Evolutionary conservation across 2,329 filamentous ascomycete genomes (phyloP), one percentile per base, ranked within the genome.

Genomic region (Aspergillus sp.): DNA sequence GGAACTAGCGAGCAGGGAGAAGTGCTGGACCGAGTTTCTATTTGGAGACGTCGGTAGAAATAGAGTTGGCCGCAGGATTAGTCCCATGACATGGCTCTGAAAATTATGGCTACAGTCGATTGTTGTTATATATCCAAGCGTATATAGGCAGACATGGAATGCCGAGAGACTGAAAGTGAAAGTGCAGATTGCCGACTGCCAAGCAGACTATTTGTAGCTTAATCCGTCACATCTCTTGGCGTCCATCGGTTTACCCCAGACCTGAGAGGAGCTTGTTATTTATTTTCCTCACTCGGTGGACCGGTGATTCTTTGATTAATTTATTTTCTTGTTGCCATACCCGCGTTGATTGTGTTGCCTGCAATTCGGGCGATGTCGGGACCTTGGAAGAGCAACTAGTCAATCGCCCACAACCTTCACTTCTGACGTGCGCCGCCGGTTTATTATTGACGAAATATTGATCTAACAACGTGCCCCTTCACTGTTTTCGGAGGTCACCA

Each of bases 1-100:
- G 84, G 84, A 9, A 78, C 82, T 56, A 73, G 74, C 45, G 67
- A 72, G 24, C 67, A 73, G 3, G 76, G 75, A 5, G 73, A 73
- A 46, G 67, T 79, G 19, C 64, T 72, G 53, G 77, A 79, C 61
- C 73, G 75, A 59, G 70, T 79, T 45, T 74, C 76, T 5, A 71
- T 79, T 56, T 79, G 77, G 77, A 70, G 74, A 54, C 70, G 72
- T 58, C 70, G 72, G 37, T 60, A 60, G 58, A 2, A n/a, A 37
- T 37, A 37, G 27, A 11, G 27, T 11, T 11, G 9, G 9, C 27
- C 11, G 27, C 27, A 30, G 27, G 27, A 30, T 30, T 30, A 30
- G 27, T 30, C 11, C 11, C 8, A 30, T 4, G 9, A 30, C 8
- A 30, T 11, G 1, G 1, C 9, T 8, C 27, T 11, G 27, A 11